Conservation (phyloP, 2,329 filamentous ascomycete genomes). For the Ophiocordyceps camponoti-leonardi region DNA sequence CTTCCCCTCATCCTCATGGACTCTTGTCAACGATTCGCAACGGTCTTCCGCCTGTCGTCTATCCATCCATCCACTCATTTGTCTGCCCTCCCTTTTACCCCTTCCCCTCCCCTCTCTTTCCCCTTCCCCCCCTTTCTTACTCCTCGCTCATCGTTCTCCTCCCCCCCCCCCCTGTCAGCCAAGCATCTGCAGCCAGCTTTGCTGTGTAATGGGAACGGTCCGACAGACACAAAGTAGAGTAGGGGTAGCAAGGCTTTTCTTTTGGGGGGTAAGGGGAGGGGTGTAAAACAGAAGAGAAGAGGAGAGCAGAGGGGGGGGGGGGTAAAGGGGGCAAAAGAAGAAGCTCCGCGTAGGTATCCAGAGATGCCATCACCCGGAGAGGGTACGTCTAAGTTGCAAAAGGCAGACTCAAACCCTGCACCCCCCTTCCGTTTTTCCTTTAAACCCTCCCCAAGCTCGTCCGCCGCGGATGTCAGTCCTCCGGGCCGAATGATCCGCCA, state of each 20-base stretch:
- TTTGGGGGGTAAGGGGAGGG: neutral
- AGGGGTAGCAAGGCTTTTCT: no score
- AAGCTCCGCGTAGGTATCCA: no score
- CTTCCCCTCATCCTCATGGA: neutral
- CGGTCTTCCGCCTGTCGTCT: constrained; percentile 1
- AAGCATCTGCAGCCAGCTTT: neutral
- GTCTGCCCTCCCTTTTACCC: neutral
- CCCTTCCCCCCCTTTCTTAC: no score
- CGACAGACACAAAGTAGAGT: neutral
- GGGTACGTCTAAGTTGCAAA: neutral
- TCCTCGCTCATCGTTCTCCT: no score
- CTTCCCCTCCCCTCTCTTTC: neutral
- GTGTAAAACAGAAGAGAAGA: neutral
- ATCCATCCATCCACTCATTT: neutral
- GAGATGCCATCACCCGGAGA: neutral
- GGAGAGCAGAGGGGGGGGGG: no score
- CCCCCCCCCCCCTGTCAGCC: neutral
- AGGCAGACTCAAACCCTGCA: no score
- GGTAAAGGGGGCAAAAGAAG: no score
- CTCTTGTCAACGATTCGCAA: neutral
- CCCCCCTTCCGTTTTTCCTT: no score
- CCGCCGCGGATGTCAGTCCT: no score
- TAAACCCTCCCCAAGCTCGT: no score
- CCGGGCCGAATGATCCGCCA: no score
- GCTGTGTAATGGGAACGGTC: neutral